Base-by-base conservation (phyloP, 78 protist species). In the Pigoraptor vietnamica region DNA sequence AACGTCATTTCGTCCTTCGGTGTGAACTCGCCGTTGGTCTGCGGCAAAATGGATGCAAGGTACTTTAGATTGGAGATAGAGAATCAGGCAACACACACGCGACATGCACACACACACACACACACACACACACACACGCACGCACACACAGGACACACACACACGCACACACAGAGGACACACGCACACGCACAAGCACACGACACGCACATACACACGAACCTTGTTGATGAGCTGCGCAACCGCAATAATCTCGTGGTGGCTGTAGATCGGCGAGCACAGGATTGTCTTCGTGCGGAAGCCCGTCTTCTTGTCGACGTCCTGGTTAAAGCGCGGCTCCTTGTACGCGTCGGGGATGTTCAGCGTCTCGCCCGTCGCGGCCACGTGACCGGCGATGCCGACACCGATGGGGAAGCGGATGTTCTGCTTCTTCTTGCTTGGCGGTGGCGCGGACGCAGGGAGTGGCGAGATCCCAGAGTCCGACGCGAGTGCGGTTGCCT, bases 301-400 rank as follows among this genome's bases (percentile, higher is more conserved):
- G n/a, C 93, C 92, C 21, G 93, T 90, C 0, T 36, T 0, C 40
- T 40, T 32, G 37, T 91, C 93, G 32, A 93, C 86, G 36, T 25
- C 25, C 82, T 25, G 0, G 88, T 91, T 92, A 90, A 92, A 92
- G 25, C 93, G 40, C 21, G 10, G n/a, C 89, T 91, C 94, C 9
- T 40, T 37, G 38, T 92, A 90, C 19, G 95, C 94, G 38, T 94
- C 86, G 32, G 35, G 37, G 81, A 90, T 56, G 92, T 56, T 87
- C 55, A 89, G 37, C 24, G 37, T 0, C 40, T 88, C n/a, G 6
- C 94, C 93, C n/a, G 92, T 86, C 24, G 91, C 1, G 21, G 92
- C 93, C 2, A 89, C 95, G 38, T 25, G 48, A 0, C 92, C 94
- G 10, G 91, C 95, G 40, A 92, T 91, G 38, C 93, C 93, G 0